A percentile compares a stretch with the other conserved stretches of the same genome.
These are phyloP conservation scores for Solanum paucissectum DNA, from an alignment of 257 asterid genomes.

Conservation along the genomic window DNA sequence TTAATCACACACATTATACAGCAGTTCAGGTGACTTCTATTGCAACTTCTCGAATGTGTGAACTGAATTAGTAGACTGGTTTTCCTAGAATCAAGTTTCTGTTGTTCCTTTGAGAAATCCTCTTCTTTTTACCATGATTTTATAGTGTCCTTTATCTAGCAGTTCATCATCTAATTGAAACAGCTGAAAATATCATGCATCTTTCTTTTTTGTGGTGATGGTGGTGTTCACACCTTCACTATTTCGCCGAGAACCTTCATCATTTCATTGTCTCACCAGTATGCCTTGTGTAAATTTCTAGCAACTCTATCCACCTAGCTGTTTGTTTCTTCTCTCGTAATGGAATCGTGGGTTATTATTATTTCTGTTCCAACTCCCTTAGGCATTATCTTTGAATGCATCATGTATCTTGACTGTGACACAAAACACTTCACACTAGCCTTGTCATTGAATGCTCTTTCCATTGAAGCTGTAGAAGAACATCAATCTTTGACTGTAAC, in stretches of 20 bases:
- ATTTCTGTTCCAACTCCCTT: not conserved
- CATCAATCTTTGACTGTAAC: slow-evolving; percentile 36
- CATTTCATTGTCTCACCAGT: not conserved
- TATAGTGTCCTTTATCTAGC: not conserved
- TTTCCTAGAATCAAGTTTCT: not conserved
- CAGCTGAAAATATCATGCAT: not conserved
- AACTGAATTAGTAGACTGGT: not conserved
- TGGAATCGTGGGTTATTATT: not conserved
- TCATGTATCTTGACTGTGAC: not conserved
- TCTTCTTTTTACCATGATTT: not conserved
- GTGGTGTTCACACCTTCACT: not conserved
- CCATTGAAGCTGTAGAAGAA: not conserved
- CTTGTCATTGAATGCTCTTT: not conserved
- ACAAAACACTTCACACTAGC: not conserved
- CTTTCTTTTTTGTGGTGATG: not conserved
- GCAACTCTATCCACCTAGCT: not conserved
- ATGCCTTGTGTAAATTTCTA: not conserved
- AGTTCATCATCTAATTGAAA: not conserved
- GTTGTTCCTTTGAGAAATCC: not conserved
- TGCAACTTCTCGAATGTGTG: not conserved
- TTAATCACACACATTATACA: not conserved
- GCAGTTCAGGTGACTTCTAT: not conserved
- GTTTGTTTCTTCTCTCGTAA: not conserved
- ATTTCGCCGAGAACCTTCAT: not conserved
- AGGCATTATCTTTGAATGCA: not conserved